Evolutionary conservation across 23 red algal genomes (phyloP).

Genomic region (Chondrus crispus): DNA sequence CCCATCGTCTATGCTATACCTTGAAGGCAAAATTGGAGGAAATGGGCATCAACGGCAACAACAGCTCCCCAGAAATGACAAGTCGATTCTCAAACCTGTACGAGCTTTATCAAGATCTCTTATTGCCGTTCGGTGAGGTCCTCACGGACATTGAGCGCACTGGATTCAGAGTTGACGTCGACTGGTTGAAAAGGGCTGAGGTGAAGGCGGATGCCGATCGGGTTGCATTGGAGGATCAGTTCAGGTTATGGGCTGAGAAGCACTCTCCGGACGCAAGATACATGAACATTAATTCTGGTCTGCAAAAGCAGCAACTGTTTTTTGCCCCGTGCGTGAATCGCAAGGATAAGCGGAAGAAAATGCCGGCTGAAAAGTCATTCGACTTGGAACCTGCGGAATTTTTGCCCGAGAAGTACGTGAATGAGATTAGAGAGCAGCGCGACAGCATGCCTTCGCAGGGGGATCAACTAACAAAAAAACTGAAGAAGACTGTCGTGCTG

Average conservation of each 20-base stretch:
- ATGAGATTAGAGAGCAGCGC: not conserved
- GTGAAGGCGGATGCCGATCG: slow-evolving; percentile 50
- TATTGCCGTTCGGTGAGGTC: slow-evolving; percentile 82
- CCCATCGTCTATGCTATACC: slow-evolving; percentile 32
- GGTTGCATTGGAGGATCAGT: slow-evolving; percentile 32
- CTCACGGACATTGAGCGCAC: slow-evolving; percentile 86
- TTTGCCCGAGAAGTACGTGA: not conserved
- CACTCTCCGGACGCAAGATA: slow-evolving; percentile 57
- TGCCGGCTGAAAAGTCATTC: slow-evolving; percentile 54
- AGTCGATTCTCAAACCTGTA: slow-evolving; percentile 34
- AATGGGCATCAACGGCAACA: slow-evolving; percentile 28
- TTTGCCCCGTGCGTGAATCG: slow-evolving; percentile 65
- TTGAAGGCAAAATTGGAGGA: not conserved
- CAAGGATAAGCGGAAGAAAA: not conserved
- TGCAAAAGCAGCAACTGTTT: slow-evolving; percentile 82
- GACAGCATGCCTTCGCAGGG: no score
- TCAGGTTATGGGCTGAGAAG: slow-evolving; percentile 58
- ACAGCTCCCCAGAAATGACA: not conserved
- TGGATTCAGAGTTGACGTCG: slow-evolving; percentile 78
- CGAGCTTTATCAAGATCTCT: slow-evolving; percentile 52
- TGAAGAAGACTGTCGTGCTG: slow-evolving; percentile 59
- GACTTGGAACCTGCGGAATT: slow-evolving; percentile 34
- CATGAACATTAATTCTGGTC: slow-evolving; percentile 77
- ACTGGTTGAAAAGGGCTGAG: slow-evolving; percentile 42
- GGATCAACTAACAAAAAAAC: not conserved